Evolutionary conservation across 495 filamentous ascomycete genomes (phyloP).

Genomic region (Durotheca rogersii): DNA sequence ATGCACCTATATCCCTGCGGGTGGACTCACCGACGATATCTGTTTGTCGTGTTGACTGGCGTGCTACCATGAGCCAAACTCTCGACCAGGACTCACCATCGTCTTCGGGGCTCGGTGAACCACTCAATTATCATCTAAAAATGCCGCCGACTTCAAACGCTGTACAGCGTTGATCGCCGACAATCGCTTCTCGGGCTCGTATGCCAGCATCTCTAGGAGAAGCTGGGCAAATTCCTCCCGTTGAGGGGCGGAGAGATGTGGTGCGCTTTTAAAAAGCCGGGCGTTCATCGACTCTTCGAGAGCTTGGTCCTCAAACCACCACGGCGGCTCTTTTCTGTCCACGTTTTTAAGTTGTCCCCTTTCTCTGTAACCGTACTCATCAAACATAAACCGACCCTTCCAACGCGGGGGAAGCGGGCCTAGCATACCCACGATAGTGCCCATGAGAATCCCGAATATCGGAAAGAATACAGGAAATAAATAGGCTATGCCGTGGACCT

Average conservation of each 20-base stretch:
- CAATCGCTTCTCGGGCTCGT: neutral
- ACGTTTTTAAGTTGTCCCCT: neutral
- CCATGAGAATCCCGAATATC: neutral
- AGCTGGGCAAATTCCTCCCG: neutral
- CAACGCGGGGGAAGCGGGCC: neutral
- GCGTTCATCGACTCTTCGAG: neutral
- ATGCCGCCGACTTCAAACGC: too few species aligned
- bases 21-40: too few species aligned
- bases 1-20: too few species aligned
- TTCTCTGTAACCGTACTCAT: slow-evolving; percentile 2
- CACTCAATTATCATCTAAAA: too few species aligned
- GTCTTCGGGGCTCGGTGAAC: too few species aligned
- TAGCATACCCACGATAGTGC: neutral
- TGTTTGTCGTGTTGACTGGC: too few species aligned
- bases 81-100: too few species aligned
- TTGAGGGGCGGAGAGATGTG: neutral
- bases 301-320: slow-evolving; percentile 1
- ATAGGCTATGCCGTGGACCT: neutral
- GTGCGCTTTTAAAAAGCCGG: neutral
- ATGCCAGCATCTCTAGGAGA: neutral
- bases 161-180: neutral
- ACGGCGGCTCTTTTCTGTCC: neutral
- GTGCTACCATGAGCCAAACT: too few species aligned
- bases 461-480: neutral
- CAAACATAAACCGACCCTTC: neutral